These are phyloP conservation scores for Pestalotiopsis sp. DNA, from an alignment of 2,329 filamentous ascomycete species.

Conservation along the genomic window DNA sequence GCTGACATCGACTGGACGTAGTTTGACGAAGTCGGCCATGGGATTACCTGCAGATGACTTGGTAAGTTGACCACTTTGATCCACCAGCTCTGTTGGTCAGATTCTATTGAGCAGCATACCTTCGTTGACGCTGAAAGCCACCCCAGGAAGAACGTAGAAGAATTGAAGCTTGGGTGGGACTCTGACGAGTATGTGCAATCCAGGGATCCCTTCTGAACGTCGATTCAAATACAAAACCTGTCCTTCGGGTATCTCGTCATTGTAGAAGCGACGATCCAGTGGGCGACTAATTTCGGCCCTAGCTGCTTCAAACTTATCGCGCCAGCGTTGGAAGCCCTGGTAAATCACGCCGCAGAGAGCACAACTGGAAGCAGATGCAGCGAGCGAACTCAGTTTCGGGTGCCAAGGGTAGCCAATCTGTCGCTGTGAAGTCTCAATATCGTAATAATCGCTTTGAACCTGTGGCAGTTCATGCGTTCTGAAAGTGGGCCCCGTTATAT, in stretches of 20 bases:
- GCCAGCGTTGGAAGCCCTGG: conserved; percentile 3
- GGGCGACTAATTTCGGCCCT: not conserved
- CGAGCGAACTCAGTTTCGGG: conserved; percentile 5
- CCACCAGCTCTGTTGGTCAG: not conserved
- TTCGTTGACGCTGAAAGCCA: not conserved
- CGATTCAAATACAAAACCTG: not conserved
- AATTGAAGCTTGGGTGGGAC: not conserved
- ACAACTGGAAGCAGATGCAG: not conserved
- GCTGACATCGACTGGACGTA: not conserved
- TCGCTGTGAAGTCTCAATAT: not conserved
- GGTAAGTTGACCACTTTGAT: not conserved
- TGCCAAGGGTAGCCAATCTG: conserved; percentile 9
- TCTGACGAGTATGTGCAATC: not conserved
- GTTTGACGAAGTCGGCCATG: not conserved
- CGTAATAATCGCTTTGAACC: not conserved
- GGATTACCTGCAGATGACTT: not conserved
- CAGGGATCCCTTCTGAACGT: not conserved
- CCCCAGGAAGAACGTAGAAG: not conserved
- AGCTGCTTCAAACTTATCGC: not conserved
- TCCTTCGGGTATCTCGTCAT: not conserved
- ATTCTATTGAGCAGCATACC: not conserved
- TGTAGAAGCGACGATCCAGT: not conserved
- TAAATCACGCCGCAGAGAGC: conserved; percentile 5
- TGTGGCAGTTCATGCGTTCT: not conserved
- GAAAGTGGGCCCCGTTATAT: no score